A percentile compares a stretch with the other conserved stretches of the same genome.
These are phyloP conservation scores for Paraphaeosphaeria minitans DNA, from an alignment of 2,329 filamentous ascomycete species.

Conservation along the genomic window DNA sequence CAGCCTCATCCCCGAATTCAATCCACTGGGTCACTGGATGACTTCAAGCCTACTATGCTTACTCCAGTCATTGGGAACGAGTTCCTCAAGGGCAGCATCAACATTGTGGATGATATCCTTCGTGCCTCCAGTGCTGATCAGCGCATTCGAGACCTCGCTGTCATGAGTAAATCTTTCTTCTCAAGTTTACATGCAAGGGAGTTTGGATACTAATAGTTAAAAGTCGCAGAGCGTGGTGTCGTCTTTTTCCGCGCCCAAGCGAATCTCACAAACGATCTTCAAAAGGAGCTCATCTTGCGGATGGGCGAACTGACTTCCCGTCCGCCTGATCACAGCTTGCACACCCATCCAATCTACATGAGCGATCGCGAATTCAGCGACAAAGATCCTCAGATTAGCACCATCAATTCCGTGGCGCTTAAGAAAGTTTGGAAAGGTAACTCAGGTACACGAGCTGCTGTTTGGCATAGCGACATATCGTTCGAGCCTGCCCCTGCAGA, in stretches of 20 bases:
- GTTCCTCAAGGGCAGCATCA: no score
- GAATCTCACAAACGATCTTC: constrained; percentile 56
- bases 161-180: no score
- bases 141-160: no score
- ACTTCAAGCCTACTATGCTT: no score
- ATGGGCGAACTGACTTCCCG: constrained; percentile 65
- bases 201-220: no score
- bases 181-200: no score
- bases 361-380: constrained; percentile 51
- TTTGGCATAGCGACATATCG: constrained; percentile 65
- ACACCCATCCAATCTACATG: constrained; percentile 64
- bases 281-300: constrained; percentile 59
- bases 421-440: constrained; percentile 29
- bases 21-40: no score
- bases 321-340: constrained; percentile 60
- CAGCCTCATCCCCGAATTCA: no score
- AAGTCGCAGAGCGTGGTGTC: constrained; percentile 60
- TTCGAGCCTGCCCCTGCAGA: constrained; percentile 68
- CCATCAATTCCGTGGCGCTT: constrained; percentile 43
- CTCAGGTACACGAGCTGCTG: no score
- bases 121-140: no score
- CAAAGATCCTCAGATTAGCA: constrained; percentile 47
- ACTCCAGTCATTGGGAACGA: no score
- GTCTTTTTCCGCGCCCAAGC: constrained; percentile 62
- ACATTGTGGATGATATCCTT: no score